phyloP scores from a whole-genome alignment of 192 early-diverging fungal species.

The Kappamyces sp. region DNA sequence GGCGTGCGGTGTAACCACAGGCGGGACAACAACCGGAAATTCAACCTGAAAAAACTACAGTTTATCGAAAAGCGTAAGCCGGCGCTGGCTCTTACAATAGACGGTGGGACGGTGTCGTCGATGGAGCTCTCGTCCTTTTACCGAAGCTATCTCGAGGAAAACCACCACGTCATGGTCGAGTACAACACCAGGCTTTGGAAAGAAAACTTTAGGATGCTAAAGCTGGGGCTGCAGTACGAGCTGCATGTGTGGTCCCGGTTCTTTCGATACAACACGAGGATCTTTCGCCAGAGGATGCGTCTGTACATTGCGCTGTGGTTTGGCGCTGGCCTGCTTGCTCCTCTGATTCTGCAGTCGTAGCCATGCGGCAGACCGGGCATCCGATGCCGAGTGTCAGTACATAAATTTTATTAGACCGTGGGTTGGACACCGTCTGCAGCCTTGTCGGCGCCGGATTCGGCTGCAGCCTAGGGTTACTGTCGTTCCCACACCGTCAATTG shows the following conservation, averaged over 20 bases:
- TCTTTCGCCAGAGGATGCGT: constrained; percentile 6
- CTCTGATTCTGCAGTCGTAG: constrained; percentile 10
- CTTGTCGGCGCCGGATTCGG: background rate
- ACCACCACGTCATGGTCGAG: background rate
- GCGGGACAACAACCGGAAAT: constrained; percentile 12
- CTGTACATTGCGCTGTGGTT: constrained; percentile 8
- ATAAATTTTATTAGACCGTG: background rate
- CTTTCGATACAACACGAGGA: too few relatives aligned
- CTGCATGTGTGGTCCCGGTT: background rate
- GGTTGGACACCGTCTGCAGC: background rate
- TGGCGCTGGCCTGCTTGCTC: constrained; percentile 6
- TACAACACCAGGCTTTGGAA: constrained; percentile 15
- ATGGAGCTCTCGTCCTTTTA: constrained; percentile 10
- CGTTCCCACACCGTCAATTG: constrained; percentile 25
- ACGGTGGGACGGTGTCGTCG: background rate
- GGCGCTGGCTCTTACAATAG: background rate
- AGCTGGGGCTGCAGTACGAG: constrained; percentile 3
- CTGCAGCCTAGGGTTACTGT: background rate
- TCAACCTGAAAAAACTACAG: background rate
- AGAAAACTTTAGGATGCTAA: constrained; percentile 7
- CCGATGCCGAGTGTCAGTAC: background rate
- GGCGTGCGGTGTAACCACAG: too few relatives aligned
- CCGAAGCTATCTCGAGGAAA: constrained; percentile 1
- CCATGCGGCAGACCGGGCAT: background rate
- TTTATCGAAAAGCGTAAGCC: constrained; percentile 3